Base-by-base conservation (phyloP, 2,329 filamentous ascomycete species). In the Botrytis pseudocinerea region DNA sequence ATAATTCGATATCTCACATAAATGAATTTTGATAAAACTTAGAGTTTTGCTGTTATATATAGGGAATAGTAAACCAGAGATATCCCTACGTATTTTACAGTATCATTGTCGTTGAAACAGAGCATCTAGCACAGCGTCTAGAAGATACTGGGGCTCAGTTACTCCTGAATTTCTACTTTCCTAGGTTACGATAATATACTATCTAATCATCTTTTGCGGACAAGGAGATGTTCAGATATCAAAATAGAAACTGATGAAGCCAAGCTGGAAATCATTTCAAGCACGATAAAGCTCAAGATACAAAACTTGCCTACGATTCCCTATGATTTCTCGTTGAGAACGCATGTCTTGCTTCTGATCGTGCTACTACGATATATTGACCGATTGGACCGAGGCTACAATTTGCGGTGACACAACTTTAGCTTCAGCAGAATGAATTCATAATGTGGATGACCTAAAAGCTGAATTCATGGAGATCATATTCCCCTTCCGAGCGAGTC, bases 401-500 rank as follows among this genome's bases (percentile, higher is more conserved):
- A n/a, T 22, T 20, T 61, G 35, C 25, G 38, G 60, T 72, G 46
- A 51, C 70, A 72, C 63, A 72, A 57, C 22, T 14, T 60, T 72
- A 72, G 70, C 70, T 68, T 72, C 46, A 72, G 70, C 35, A 71
- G 38, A 66, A 32, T 48, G n/a, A 66, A 42, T 48, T 69, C 18
- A 32, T 35, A 59, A 69, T 72, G 70, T 69, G 63, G 51, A 72
- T 32, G 51, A 42, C 38, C 63, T 60, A 40, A 40, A 51, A 72
- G 70, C 70, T 72, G 70, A 72, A 69, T 28, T 54, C 44, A 66
- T 65, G 60, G 35, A 65, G 60, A 71, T 66, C 60, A 40, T 32
- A 69, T 22, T 48, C 48, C 40, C 40, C 10, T 69, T 69, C 38
- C 51, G 65, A 57, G 28, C n/a, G 32, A 51, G 18, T 20, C 44